Evolutionary conservation across 306 rosid genomes (phyloP).

Genomic region (Senna tora): DNA sequence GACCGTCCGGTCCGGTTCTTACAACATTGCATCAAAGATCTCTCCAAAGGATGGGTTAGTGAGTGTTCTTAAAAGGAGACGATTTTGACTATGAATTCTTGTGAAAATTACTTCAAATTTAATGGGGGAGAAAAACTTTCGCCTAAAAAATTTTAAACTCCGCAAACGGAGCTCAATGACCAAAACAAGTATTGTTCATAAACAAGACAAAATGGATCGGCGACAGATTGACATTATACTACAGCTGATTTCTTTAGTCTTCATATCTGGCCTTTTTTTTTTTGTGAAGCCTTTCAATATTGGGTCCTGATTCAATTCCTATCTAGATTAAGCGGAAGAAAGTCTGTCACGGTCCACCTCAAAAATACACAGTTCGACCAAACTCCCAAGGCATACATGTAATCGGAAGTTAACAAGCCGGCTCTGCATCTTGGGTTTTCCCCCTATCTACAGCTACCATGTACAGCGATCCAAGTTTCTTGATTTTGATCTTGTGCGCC

Average conservation of each 20-base stretch:
- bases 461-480: background rate
- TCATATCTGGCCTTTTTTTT: background rate
- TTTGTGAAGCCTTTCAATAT: background rate
- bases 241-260: background rate
- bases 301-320: background rate
- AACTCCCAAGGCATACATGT: background rate
- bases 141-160: background rate
- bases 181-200: background rate
- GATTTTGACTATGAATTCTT: too few species aligned
- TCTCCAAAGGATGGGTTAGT: too few species aligned
- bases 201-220: too few species aligned
- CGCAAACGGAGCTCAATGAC: background rate
- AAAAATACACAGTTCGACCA: background rate
- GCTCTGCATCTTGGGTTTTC: background rate
- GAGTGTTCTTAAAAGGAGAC: too few species aligned
- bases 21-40: too few species aligned
- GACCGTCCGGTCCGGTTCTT: too few species aligned
- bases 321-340: background rate
- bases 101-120: too few species aligned
- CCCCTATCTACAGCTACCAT: background rate
- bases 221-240: background rate
- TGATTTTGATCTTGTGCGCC: constrained; percentile 1
- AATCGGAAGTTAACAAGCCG: background rate
- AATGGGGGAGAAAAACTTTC: too few species aligned
- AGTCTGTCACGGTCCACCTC: background rate